Evolutionary conservation across 2,329 filamentous ascomycete species (phyloP).

Genomic region (Triangularia setosa): DNA sequence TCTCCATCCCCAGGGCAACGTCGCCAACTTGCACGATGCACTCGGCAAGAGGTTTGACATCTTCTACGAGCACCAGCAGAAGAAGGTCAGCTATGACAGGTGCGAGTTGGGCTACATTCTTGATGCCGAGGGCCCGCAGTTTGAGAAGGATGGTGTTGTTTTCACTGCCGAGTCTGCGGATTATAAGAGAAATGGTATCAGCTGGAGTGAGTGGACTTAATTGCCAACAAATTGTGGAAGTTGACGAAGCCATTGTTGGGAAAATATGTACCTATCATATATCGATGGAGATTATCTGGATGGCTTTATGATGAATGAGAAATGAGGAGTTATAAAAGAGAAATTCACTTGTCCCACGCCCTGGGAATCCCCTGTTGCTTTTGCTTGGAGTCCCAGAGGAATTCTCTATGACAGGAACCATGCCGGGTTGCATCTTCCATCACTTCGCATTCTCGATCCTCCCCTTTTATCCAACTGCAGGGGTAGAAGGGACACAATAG

Average conservation of each 20-base stretch:
- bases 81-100: slow-evolving; percentile 47
- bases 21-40: slow-evolving; percentile 49
- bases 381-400: too few relatives aligned
- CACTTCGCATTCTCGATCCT: too few relatives aligned
- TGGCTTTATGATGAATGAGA: too few relatives aligned
- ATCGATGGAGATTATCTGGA: too few relatives aligned
- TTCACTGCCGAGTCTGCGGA: slow-evolving; percentile 8
- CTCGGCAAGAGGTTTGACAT: slow-evolving; percentile 44
- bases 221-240: background rate
- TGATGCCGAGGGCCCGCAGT: slow-evolving; percentile 52
- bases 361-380: too few relatives aligned
- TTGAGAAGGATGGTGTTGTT: slow-evolving; percentile 29
- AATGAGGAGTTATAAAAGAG: too few relatives aligned
- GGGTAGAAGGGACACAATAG: too few relatives aligned
- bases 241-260: background rate
- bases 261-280: background rate
- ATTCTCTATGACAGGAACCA: too few relatives aligned
- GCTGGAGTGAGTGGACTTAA: slow-evolving; percentile 31
- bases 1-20: slow-evolving; percentile 51
- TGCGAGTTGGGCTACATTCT: slow-evolving; percentile 56
- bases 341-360: too few relatives aligned
- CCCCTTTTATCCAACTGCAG: too few relatives aligned
- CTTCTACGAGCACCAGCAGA: slow-evolving; percentile 49
- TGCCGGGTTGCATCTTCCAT: too few relatives aligned
- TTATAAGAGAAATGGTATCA: slow-evolving; percentile 19